Percentiles rank a stretch among this genome's conserved stretches.
phyloP scores from a whole-genome alignment of 148 eudicot genomes.

The Tetragonia tetragonoides region DNA sequence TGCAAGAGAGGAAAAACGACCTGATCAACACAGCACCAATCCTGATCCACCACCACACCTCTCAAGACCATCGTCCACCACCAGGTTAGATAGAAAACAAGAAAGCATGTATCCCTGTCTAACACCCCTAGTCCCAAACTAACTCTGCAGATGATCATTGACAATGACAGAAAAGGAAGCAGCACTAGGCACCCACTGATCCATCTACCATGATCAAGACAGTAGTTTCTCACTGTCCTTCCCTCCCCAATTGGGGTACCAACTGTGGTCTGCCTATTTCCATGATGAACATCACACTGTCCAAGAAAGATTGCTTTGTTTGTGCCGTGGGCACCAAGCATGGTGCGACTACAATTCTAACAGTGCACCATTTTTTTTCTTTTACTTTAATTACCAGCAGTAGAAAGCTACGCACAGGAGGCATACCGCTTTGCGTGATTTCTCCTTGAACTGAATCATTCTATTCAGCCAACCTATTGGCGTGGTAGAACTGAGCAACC shows the following conservation, averaged over 20 bases:
- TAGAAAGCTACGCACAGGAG: constrained; percentile 11
- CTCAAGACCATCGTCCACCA: background rate
- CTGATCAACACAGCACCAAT: background rate
- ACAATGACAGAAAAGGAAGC: background rate
- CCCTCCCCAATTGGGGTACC: no score
- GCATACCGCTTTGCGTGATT: constrained; percentile 82
- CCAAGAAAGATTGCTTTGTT: no score
- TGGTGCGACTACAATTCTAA: background rate
- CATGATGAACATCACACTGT: no score
- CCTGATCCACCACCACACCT: background rate
- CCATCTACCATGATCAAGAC: background rate
- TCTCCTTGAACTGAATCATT: constrained; percentile 99
- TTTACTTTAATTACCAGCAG: background rate
- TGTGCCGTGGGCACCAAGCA: no score
- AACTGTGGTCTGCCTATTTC: no score
- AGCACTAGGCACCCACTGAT: background rate
- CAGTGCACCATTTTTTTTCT: background rate
- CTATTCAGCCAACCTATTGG: constrained; percentile 97
- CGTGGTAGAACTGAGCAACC: constrained; percentile 90
- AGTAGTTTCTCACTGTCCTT: background rate
- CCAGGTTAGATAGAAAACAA: background rate
- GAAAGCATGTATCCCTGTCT: background rate
- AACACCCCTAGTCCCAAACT: background rate
- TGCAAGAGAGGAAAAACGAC: no score
- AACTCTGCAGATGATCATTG: background rate